A percentile compares a stretch with the other conserved stretches of the same genome.
Conservation (phyloP, 305 asterid genomes). For the Plantago coronopus region DNA sequence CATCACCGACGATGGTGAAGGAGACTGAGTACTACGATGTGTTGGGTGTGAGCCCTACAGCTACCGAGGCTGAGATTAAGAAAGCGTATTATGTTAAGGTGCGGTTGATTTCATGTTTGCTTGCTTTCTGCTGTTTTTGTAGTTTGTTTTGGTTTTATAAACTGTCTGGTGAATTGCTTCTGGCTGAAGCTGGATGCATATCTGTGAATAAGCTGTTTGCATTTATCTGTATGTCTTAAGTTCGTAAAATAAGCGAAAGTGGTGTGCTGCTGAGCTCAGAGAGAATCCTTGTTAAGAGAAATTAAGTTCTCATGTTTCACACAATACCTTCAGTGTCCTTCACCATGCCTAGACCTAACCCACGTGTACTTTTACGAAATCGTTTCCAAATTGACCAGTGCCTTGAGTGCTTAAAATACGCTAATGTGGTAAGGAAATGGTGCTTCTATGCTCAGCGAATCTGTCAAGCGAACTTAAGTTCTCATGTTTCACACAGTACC, state of each 20-base stretch:
- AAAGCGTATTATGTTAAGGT: slow-evolving; percentile 95
- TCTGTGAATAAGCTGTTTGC: neutral
- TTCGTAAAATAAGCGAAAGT: neutral
- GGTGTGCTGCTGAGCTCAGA: neutral
- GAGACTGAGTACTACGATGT: slow-evolving; percentile 87
- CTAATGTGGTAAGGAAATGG: too few relatives aligned
- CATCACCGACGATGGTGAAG: slow-evolving; percentile 63
- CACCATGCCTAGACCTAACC: too few relatives aligned
- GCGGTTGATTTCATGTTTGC: neutral
- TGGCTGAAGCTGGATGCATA: neutral
- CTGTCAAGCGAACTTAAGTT: too few relatives aligned
- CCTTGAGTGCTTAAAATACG: too few relatives aligned
- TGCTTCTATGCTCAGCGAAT: too few relatives aligned
- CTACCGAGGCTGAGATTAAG: slow-evolving; percentile 77
- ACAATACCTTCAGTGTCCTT: too few relatives aligned
- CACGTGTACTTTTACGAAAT: too few relatives aligned
- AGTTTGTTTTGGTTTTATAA: neutral
- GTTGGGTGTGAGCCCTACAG: slow-evolving; percentile 83
- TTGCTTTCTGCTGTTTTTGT: neutral
- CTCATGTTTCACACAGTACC: too few relatives aligned
- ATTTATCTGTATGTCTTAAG: neutral
- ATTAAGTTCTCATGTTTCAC: neutral
- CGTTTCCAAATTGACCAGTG: too few relatives aligned
- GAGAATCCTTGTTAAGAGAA: neutral
- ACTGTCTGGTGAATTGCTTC: neutral